These are phyloP conservation scores for Phytophthora pisi DNA, from an alignment of 352 stramenopile genomes.

Conservation along the genomic window DNA sequence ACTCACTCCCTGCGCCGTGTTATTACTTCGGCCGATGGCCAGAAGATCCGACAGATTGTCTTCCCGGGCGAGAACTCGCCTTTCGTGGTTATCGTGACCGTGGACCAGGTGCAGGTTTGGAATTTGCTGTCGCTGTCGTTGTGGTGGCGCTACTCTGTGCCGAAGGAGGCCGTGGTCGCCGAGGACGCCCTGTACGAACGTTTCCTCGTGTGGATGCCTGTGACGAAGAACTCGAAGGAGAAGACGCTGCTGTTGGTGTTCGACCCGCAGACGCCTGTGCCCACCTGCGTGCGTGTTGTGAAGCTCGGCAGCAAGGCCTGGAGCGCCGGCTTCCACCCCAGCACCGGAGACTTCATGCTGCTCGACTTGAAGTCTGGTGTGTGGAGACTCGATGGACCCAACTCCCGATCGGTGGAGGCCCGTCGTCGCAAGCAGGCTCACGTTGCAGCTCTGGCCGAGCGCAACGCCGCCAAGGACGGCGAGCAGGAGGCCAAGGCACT, in stretches of 20 bases:
- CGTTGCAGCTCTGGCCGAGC: slow-evolving; percentile 21
- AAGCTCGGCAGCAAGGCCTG: slow-evolving; percentile 44
- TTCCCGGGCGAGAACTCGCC: slow-evolving; percentile 68
- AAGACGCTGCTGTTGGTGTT: slow-evolving; percentile 65
- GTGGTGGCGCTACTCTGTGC: slow-evolving; percentile 76
- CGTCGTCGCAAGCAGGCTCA: slow-evolving; percentile 45
- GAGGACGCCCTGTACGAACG: slow-evolving; percentile 46
- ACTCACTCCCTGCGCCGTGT: slow-evolving; percentile 81
- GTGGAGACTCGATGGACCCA: slow-evolving; percentile 60
- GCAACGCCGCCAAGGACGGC: slow-evolving; percentile 21
- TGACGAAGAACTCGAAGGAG: slow-evolving; percentile 17
- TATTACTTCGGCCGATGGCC: slow-evolving; percentile 66
- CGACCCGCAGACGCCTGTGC: slow-evolving; percentile 51
- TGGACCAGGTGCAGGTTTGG: slow-evolving; percentile 73
- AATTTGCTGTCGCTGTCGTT: slow-evolving; percentile 69
- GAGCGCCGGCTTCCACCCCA: slow-evolving; percentile 64
- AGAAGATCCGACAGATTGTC: slow-evolving; percentile 54
- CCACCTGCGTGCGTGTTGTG: slow-evolving; percentile 51
- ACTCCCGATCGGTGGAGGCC: slow-evolving; percentile 46
- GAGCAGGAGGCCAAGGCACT: slow-evolving; percentile 50
- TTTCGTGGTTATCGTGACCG: slow-evolving; percentile 68
- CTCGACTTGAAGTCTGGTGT: slow-evolving; percentile 61
- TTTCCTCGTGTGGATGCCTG: slow-evolving; percentile 56
- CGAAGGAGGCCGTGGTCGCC: slow-evolving; percentile 37
- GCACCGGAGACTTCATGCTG: slow-evolving; percentile 63